Conservation (phyloP, 129 eudicot genomes). For the Flaveria linearis region DNA sequence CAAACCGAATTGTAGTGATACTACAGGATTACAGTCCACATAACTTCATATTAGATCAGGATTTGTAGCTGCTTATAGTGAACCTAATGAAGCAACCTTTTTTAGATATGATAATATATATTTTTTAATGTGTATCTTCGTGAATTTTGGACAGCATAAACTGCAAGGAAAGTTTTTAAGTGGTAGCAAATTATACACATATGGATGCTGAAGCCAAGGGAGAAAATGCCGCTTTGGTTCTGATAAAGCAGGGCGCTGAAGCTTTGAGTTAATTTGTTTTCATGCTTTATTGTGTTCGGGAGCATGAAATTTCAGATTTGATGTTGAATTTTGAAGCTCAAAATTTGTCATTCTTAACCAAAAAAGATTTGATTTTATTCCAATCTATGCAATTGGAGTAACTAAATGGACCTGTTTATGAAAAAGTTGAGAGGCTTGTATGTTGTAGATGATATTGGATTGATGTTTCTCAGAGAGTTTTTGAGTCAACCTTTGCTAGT, state of each 20-base stretch:
- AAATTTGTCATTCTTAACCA: neutral
- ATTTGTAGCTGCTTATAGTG: neutral
- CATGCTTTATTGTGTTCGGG: constrained; percentile 6
- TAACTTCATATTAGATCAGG: neutral
- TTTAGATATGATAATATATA: too few species aligned
- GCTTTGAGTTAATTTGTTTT: constrained; percentile 60
- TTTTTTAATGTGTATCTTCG: too few species aligned
- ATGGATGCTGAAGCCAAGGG: constrained; percentile 64
- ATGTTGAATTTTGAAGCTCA: neutral
- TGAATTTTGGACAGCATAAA: too few species aligned
- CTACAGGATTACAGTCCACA: neutral
- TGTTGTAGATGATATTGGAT: neutral
- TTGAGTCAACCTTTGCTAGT: constrained; percentile 85
- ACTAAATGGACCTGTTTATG: neutral
- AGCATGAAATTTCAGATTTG: neutral
- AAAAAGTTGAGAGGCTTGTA: constrained; percentile 1
- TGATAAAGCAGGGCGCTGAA: constrained; percentile 96
- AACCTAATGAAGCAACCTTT: neutral
- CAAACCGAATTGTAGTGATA: neutral
- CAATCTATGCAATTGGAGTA: neutral
- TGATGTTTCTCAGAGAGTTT: constrained; percentile 62
- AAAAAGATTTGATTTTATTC: neutral
- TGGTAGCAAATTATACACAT: neutral
- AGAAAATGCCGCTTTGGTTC: constrained; percentile 49
- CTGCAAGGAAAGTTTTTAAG: neutral